Conservation (phyloP, 2,329 filamentous ascomycete species). For the Aureobasidium sp. region DNA sequence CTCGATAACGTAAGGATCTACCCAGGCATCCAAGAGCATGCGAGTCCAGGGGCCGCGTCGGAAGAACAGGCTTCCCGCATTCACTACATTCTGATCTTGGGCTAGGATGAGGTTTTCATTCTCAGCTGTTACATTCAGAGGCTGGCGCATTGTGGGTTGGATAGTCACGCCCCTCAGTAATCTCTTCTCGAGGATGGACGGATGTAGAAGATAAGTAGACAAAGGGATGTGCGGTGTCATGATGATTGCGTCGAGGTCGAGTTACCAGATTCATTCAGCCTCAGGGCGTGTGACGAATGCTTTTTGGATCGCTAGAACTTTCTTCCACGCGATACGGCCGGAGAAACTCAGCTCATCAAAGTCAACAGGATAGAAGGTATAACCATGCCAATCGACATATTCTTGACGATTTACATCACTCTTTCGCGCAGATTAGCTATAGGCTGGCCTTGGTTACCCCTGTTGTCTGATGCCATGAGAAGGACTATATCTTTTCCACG, state of each 20-base stretch:
- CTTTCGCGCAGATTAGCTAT: not conserved
- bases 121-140: not conserved
- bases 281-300: not conserved
- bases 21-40: not conserved
- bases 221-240: constrained; percentile 1
- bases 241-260: constrained; percentile 1
- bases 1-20: not conserved
- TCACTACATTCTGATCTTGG: not conserved
- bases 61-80: constrained; percentile 2
- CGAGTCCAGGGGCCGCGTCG: not conserved
- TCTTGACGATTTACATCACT: not conserved
- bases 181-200: not conserved
- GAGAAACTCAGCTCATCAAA: not conserved
- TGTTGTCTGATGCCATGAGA: not conserved
- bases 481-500: not conserved
- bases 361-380: not conserved
- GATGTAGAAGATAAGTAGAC: constrained; percentile 1
- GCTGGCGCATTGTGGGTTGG: not conserved
- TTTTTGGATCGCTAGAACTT: not conserved
- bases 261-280: constrained; percentile 3
- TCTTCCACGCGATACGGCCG: not conserved
- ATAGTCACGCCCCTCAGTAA: not conserved
- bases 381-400: constrained; percentile 5
- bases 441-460: not conserved
- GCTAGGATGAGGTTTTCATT: not conserved